These are phyloP conservation scores for Pseudocercospora macadamiae DNA, from an alignment of 2,329 filamentous ascomycete species.

Conservation along the genomic window DNA sequence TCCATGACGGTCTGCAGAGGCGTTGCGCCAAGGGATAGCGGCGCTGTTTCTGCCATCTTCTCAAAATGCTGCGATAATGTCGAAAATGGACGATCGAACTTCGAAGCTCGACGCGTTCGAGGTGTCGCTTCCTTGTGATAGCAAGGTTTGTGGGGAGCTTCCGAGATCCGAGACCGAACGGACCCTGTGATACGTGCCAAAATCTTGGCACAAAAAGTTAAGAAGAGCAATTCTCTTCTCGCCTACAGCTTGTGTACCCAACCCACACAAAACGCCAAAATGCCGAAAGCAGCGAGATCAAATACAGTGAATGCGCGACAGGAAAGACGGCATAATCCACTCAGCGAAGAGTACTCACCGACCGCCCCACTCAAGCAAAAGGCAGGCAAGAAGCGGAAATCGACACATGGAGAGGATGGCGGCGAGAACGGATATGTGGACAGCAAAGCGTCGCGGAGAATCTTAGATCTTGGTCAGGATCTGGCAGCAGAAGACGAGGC, in stretches of 20 bases:
- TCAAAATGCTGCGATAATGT: background rate
- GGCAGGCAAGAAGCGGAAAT: constrained; percentile 64
- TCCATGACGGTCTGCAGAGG: constrained; percentile 22
- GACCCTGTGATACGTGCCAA: too few species aligned
- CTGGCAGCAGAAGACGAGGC: constrained; percentile 78
- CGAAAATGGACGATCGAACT: background rate
- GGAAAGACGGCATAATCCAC: constrained; percentile 79
- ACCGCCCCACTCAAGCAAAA: constrained; percentile 72
- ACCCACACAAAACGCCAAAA: background rate
- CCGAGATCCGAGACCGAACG: constrained; percentile 1
- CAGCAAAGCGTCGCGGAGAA: constrained; percentile 83
- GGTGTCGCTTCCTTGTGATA: background rate
- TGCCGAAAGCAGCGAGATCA: constrained; percentile 75
- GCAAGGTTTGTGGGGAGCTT: constrained; percentile 1
- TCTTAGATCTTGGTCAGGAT: constrained; percentile 86
- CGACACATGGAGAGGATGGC: constrained; percentile 55
- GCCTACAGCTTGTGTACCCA: too few species aligned
- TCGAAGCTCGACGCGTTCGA: constrained; percentile 8
- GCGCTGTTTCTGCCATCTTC: constrained; percentile 19
- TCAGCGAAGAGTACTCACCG: constrained; percentile 83
- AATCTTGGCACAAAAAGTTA: constrained; percentile 1
- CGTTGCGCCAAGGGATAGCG: constrained; percentile 9
- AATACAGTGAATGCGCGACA: constrained; percentile 54
- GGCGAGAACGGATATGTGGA: constrained; percentile 73
- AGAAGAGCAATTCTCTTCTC: background rate